phyloP scores from a whole-genome alignment of 179 eudicot genomes.

The Dionaea muscipula region DNA sequence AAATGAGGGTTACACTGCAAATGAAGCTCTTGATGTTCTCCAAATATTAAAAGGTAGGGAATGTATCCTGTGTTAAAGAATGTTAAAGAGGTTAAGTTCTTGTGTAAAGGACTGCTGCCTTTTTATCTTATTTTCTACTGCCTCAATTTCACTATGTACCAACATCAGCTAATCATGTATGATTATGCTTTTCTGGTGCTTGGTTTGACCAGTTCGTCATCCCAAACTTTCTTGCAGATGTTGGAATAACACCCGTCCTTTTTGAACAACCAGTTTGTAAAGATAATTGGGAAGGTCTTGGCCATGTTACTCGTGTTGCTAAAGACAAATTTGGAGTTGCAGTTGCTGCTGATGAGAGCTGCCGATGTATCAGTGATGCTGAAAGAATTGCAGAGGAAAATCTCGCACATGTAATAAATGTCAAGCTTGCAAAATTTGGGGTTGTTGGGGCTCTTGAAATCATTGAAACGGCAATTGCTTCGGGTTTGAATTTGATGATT shows the following conservation, averaged over 20 bases:
- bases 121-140: too few species aligned
- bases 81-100: too few species aligned
- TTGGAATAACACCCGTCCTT: slow-evolving; percentile 61
- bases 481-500: slow-evolving; percentile 71
- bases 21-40: slow-evolving; percentile 74
- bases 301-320: slow-evolving; percentile 51
- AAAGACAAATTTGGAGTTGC: slow-evolving; percentile 56
- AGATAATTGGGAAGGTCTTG: slow-evolving; percentile 84
- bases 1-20: slow-evolving; percentile 71
- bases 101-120: too few species aligned
- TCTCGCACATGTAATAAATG: slow-evolving; percentile 69
- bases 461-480: slow-evolving; percentile 44
- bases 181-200: too few species aligned
- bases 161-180: too few species aligned
- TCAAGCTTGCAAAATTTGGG: slow-evolving; percentile 79
- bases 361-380: slow-evolving; percentile 61
- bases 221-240: slow-evolving; percentile 33
- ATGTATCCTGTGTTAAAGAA: not conserved
- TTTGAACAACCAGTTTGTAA: slow-evolving; percentile 88
- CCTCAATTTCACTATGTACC: too few species aligned
- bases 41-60: slow-evolving; percentile 51
- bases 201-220: not conserved
- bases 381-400: slow-evolving; percentile 42
- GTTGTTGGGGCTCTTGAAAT: slow-evolving; percentile 76
- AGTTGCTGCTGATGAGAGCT: slow-evolving; percentile 91